A percentile compares a stretch with the other conserved stretches of the same genome.
These are phyloP conservation scores for Metarhizium album DNA, from an alignment of 2,329 filamentous ascomycete species.

Conservation along the genomic window DNA sequence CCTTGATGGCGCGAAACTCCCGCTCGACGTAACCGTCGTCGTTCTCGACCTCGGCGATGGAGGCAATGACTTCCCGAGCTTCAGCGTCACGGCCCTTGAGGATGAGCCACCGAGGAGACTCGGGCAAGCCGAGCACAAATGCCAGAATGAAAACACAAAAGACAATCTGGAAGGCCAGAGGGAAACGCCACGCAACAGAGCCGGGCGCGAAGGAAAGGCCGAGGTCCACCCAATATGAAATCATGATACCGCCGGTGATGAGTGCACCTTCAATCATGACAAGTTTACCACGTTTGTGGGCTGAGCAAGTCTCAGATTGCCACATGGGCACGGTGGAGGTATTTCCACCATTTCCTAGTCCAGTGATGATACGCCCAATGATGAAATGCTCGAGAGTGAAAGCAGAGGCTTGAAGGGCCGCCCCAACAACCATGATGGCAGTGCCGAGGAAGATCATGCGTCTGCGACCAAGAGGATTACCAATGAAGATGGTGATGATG, in stretches of 20 bases:
- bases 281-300: slow-evolving; percentile 47
- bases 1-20: slow-evolving; percentile 50
- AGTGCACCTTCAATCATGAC: slow-evolving; percentile 51
- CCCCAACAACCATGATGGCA: slow-evolving; percentile 46
- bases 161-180: slow-evolving; percentile 41
- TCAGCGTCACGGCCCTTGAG: slow-evolving; percentile 36
- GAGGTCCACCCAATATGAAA: slow-evolving; percentile 51
- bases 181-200: slow-evolving; percentile 44
- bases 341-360: slow-evolving; percentile 46
- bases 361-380: slow-evolving; percentile 46
- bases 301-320: slow-evolving; percentile 48
- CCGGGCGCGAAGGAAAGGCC: slow-evolving; percentile 39
- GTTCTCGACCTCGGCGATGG: slow-evolving; percentile 41
- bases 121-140: slow-evolving; percentile 41
- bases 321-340: slow-evolving; percentile 48
- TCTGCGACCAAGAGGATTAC: slow-evolving; percentile 49
- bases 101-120: slow-evolving; percentile 40
- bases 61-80: slow-evolving; percentile 35
- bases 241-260: slow-evolving; percentile 45
- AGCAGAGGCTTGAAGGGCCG: slow-evolving; percentile 46
- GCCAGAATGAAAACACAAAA: slow-evolving; percentile 48
- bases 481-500: slow-evolving; percentile 55
- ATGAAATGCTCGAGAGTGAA: slow-evolving; percentile 44
- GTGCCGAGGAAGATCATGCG: slow-evolving; percentile 50
- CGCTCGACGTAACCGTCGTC: slow-evolving; percentile 47